Percentiles rank a stretch among this genome's conserved stretches.
These are phyloP conservation scores for Erythrophleum ivorense DNA, from an alignment of 331 rosid species.

Conservation along the genomic window DNA sequence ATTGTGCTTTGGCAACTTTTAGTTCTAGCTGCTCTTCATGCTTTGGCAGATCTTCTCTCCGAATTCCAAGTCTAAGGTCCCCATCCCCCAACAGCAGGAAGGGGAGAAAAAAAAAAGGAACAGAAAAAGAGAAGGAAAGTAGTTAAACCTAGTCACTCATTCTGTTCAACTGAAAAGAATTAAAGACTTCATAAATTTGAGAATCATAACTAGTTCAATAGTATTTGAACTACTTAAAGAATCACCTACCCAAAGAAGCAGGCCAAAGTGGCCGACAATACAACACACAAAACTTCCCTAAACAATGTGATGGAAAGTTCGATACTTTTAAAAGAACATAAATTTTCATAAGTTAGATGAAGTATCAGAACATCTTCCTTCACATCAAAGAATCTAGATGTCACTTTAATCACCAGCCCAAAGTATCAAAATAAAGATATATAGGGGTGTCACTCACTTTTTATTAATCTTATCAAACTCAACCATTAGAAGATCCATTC, in stretches of 20 bases:
- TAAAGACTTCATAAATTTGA: background rate
- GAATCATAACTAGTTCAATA: background rate
- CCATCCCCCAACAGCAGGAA: conserved; percentile 1
- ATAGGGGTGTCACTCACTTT: conserved; percentile 58
- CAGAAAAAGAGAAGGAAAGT: background rate
- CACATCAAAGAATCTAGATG: conserved; percentile 4
- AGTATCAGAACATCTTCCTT: conserved; percentile 6
- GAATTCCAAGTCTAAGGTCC: conserved; percentile 72
- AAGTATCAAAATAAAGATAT: background rate
- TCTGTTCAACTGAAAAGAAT: conserved; percentile 25
- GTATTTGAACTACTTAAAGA: conserved; percentile 19
- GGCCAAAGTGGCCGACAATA: background rate
- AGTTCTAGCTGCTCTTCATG: conserved; percentile 82
- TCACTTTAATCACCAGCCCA: background rate
- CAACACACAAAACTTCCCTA: conserved; percentile 14
- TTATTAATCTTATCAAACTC: conserved; percentile 87
- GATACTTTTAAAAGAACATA: background rate
- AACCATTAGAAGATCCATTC: conserved; percentile 84
- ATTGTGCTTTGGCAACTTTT: conserved; percentile 80
- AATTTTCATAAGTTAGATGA: background rate
- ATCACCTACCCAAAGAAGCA: conserved; percentile 2
- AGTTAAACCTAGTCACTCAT: conserved; percentile 35
- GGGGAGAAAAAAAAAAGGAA: background rate
- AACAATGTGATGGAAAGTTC: conserved; percentile 17
- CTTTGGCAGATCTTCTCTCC: conserved; percentile 80